phyloP scores from a whole-genome alignment of 352 stramenopile species.

The Phytophthora megakarya region DNA sequence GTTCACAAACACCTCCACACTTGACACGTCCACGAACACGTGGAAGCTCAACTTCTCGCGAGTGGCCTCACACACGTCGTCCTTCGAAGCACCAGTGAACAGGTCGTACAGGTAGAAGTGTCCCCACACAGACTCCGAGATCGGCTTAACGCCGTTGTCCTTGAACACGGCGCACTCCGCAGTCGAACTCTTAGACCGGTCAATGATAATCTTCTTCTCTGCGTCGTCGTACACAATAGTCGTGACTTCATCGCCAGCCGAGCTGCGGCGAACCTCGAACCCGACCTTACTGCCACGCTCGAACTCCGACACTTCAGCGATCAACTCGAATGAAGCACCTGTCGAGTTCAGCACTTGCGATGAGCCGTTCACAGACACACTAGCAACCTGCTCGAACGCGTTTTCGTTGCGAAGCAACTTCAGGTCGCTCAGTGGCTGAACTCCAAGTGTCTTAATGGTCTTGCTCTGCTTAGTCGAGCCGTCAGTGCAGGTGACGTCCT shows the following conservation, averaged over 20 bases:
- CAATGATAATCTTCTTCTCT: slow-evolving; percentile 64
- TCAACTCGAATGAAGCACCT: slow-evolving; percentile 59
- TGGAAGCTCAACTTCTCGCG: slow-evolving; percentile 61
- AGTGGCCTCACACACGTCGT: slow-evolving; percentile 37
- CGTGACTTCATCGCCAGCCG: slow-evolving; percentile 51
- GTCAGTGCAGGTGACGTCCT: slow-evolving; percentile 35
- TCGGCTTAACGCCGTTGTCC: slow-evolving; percentile 37
- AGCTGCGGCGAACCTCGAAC: slow-evolving; percentile 61
- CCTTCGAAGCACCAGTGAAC: slow-evolving; percentile 31
- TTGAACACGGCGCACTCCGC: slow-evolving; percentile 53
- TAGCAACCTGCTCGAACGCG: slow-evolving; percentile 37
- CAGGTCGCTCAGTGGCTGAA: slow-evolving; percentile 53
- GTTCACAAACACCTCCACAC: slow-evolving; percentile 76
- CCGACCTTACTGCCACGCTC: slow-evolving; percentile 53
- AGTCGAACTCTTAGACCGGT: slow-evolving; percentile 54
- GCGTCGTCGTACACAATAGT: slow-evolving; percentile 67
- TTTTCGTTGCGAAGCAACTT: slow-evolving; percentile 53
- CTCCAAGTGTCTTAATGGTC: slow-evolving; percentile 67
- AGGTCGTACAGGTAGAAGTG: slow-evolving; percentile 69
- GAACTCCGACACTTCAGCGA: slow-evolving; percentile 51
- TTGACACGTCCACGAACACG: slow-evolving; percentile 75
- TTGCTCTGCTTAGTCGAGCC: slow-evolving; percentile 43
- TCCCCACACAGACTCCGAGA: slow-evolving; percentile 41
- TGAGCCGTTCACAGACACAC: slow-evolving; percentile 35
- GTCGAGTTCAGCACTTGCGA: slow-evolving; percentile 48